Evolutionary conservation across 441 rosid genomes (phyloP), one percentile per base, ranked within the genome.

Genomic region (Brassica hybrid): DNA sequence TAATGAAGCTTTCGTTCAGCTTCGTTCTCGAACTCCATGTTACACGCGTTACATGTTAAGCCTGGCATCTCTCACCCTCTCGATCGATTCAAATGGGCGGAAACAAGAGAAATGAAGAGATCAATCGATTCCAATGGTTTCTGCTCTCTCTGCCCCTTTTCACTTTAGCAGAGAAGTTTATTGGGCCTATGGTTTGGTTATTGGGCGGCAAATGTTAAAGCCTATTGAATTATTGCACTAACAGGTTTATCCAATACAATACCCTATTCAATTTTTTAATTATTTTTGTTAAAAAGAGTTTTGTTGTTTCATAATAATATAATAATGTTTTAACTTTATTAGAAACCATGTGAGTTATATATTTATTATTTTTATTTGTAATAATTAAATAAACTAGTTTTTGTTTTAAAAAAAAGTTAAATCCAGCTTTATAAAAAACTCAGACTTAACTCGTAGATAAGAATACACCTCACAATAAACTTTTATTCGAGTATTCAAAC

Each of bases 1-100:
- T 88, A 90, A 83, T 92, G 98, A 72, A 87, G 85, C 80, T 83
- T 90, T 73, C 89, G 97, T 30, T 92, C 92, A 1, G 84, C 79
- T 69, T 90, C 94, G 78, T 88, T 89, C 0, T 71, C 25, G 83
- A 94, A 92, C 77, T 90, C 94, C 75, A 76, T 87, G 86, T 92
- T 94, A 76, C 98, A 94, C 0, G 97, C 80, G 91, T 90, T 94
- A 83, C 98, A 94, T 13, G 94, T 89, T 68, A 90, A 76, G 6
- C 89, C 94, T 13, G 86, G 77, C 98, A 94, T 94, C 34, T 94
- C 34, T 54, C 59, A 54, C 59, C 59, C 17, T 21, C 59, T 54
- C 59, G 59, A 54, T 54, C 59, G 59, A 54, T 54, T 54, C 23
- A 11, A 18, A 16, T 50, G 19, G 9, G 57, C 0, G 57, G 9